Evolutionary conservation across 805 yeast genomes (phyloP).

Genomic region (Citeromyces matritensis): DNA sequence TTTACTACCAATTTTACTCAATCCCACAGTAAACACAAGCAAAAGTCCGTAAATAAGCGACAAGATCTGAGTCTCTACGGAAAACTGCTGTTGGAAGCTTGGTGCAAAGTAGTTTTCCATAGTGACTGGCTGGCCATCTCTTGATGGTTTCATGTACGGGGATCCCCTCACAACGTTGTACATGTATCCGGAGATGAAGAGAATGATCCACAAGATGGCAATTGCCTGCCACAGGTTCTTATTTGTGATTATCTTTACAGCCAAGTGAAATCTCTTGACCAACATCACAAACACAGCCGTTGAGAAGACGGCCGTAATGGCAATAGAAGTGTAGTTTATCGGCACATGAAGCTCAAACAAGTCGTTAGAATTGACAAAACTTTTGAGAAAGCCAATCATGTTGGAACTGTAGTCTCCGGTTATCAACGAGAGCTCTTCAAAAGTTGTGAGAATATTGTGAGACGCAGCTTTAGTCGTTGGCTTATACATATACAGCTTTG

Average conservation of each 20-base stretch:
- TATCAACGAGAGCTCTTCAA: constrained; percentile 27
- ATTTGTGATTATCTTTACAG: constrained; percentile 25
- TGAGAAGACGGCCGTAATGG: constrained; percentile 18
- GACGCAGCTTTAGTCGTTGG: constrained; percentile 12
- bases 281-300: constrained; percentile 15
- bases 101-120: constrained; percentile 17
- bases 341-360: constrained; percentile 22
- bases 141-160: constrained; percentile 37
- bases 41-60: constrained; percentile 59
- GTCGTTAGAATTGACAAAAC: constrained; percentile 13
- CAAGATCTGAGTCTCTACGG: constrained; percentile 80
- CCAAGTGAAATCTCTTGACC: constrained; percentile 14
- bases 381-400: constrained; percentile 20
- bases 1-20: constrained; percentile 38
- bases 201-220: constrained; percentile 44
- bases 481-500: constrained; percentile 50
- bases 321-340: constrained; percentile 21
- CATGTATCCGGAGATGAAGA: constrained; percentile 87
- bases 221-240: constrained; percentile 61
- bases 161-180: constrained; percentile 72
- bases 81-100: constrained; percentile 69
- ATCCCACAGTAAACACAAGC: constrained; percentile 43
- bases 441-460: constrained; percentile 13
- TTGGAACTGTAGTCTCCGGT: constrained; percentile 21
- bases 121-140: constrained; percentile 16